Base-by-base conservation (phyloP, 1,139 yeast genomes). In the Torulaspora globosa region DNA sequence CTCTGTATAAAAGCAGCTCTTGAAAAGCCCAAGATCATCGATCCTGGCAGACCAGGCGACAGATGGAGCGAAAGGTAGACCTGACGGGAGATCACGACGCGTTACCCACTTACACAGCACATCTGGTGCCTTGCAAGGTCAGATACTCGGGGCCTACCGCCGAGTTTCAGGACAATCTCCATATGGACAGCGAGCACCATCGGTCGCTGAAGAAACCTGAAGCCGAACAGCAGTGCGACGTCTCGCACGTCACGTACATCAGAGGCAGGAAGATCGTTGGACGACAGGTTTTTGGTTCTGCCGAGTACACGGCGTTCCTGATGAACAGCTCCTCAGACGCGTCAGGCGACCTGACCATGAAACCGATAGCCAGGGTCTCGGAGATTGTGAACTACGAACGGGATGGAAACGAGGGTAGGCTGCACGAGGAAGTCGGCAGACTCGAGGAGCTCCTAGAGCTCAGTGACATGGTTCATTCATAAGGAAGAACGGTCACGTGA, bases 241-340 rank as follows among this genome's bases (percentile, higher is more conserved):
- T 38, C 6, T 40, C 40, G 28, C 41, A 44, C 10, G 52, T 50
- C 7, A 51, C 50, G 9, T 56, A 57, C 39, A 36, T 60, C 30
- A 53, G 64, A 46, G 64, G 64, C 8, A 48, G 62, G 28, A 58
- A 59, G 40, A 32, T 60, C 6, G 42, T 54, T 11, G 64, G 64
- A 2, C 46, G 47, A 23, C 42, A 47, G 7, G 41, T 60, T 1
- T 16, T 45, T 5, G 41, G 34, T 30, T 39, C 48, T 7, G 46
- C 43, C 8, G 43, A 43, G 24, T 36, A 41, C 33, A 34, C 31
- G 14, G 46, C 52, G 19, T 47, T 47, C 34, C 36, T 54, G 29
- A 44, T 46, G 41, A 41, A 32, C 23, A 43, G 16, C n/a, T 35
- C 44, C 2, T 10, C 14, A n/a, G 38, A 39, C 24, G 36, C 36